Conservation (phyloP, 2,329 filamentous ascomycete genomes). For the Neonectria coccinea region DNA sequence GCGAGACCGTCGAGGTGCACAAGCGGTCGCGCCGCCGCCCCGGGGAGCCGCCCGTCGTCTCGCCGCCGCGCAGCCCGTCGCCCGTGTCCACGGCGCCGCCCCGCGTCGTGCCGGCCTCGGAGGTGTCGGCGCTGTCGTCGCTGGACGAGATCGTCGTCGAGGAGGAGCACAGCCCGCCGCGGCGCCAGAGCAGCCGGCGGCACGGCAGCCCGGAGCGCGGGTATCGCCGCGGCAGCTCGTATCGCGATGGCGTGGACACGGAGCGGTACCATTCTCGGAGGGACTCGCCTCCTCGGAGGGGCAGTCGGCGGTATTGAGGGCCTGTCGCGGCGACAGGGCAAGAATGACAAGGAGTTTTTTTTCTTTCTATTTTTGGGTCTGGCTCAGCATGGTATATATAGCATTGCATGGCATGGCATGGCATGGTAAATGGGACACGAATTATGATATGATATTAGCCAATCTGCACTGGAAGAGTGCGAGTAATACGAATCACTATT, state of each 20-base stretch:
- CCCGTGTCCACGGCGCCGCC: conserved; percentile 45
- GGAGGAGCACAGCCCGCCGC: conserved; percentile 49
- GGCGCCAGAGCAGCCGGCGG: conserved; percentile 35
- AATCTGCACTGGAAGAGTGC: background rate
- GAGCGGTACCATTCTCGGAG: conserved; percentile 38
- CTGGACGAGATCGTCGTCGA: conserved; percentile 55
- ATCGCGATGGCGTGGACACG: conserved; percentile 30
- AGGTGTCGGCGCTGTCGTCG: conserved; percentile 45
- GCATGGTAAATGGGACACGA: conserved; percentile 10
- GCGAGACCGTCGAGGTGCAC: conserved; percentile 47
- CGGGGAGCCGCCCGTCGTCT: conserved; percentile 43
- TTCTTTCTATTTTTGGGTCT: conserved; percentile 25
- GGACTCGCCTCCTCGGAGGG: conserved; percentile 39
- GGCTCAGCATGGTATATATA: conserved; percentile 32
- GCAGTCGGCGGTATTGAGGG: conserved; percentile 36
- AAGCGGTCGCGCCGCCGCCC: conserved; percentile 30
- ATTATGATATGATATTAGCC: conserved; percentile 17
- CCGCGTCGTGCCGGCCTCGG: conserved; percentile 42
- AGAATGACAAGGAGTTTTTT: background rate
- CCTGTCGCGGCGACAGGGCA: background rate
- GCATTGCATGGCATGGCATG: background rate
- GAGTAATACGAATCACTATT: background rate
- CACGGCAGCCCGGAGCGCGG: conserved; percentile 35
- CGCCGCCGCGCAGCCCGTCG: conserved; percentile 40
- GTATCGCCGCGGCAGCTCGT: conserved; percentile 42